Evolutionary conservation across 2,329 filamentous ascomycete genomes (phyloP), one percentile per base, ranked within the genome.

Genomic region (Chrysosporium keratinophilum): DNA sequence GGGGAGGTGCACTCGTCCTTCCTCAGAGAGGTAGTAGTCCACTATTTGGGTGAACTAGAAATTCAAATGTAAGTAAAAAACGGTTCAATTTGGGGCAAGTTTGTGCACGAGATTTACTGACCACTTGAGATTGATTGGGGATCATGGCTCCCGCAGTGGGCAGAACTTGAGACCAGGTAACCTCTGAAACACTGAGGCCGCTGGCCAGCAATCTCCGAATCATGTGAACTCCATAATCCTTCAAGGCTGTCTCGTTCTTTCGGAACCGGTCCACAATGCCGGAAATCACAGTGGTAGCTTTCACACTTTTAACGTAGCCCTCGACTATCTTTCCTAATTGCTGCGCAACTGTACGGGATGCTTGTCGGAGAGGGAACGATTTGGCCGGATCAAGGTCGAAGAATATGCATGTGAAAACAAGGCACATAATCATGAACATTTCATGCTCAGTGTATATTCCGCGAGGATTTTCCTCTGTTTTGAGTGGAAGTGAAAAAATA

Each of bases 161-260:
- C 47, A 89, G 62, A 39, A 89, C 77, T 63, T 87, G 82, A 20
- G 77, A 78, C 79, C 82, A 87, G 0, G 84, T 81, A 57, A 89
- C 81, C 49, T 89, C 83, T 20, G 81, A 75, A 2, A 76, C 71
- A 50, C 74, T 79, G 55, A 87, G 65, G 0, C 85, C 84, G 10
- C 74, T 73, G 61, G 85, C 84, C 20, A 82, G 69, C 41, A 90
- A 69, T 0, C 76, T 76, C 63, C 83, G 81, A 60, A 87, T 76
- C 66, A 87, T 74, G 42, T 81, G 76, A 15, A 76, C 74, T 1
- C 87, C 87, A 56, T 85, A 87, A 2, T 78, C 74, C 1, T 77
- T 75, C 45, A 91, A 69, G 0, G 74, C 71, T 35, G 79, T 79
- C 20, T 76, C 71, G 61, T 79, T 79, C 28, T 76, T 69, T 28